Conservation (phyloP, 495 filamentous ascomycete species). For the Penicillium samsonianum region DNA sequence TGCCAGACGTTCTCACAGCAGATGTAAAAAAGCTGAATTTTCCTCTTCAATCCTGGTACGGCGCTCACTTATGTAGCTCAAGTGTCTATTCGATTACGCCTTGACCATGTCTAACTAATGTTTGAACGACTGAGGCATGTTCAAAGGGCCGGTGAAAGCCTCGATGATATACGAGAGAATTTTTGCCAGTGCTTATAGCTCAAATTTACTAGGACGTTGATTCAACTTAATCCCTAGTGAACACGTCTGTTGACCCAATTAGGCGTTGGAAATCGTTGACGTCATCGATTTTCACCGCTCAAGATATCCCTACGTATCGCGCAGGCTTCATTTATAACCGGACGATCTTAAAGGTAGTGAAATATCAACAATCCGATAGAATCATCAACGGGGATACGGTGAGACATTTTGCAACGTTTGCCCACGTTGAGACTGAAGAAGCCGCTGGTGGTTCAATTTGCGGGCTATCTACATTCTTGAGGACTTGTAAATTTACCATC, state of each 20-base stretch:
- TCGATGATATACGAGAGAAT: neutral
- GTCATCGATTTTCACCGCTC: conserved; percentile 2
- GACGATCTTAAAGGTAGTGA: neutral
- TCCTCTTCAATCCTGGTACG: neutral
- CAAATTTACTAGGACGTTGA: conserved; percentile 2
- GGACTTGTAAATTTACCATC: neutral
- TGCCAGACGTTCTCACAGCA: neutral
- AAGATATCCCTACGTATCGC: neutral
- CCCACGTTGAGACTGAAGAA: neutral
- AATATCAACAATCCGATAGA: neutral
- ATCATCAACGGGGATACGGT: neutral
- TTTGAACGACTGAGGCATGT: neutral
- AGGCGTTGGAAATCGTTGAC: neutral
- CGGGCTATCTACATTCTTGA: neutral
- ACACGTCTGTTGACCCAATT: too few relatives aligned
- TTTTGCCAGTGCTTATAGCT: neutral
- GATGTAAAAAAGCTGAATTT: neutral
- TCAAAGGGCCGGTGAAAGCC: neutral
- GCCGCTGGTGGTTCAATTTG: conserved; percentile 2
- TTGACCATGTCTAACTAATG: too few relatives aligned
- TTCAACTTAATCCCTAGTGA: neutral
- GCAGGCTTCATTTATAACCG: neutral
- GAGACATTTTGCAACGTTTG: neutral
- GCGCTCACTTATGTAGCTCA: too few relatives aligned
- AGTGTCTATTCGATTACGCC: too few relatives aligned